A percentile compares a stretch with the other conserved stretches of the same genome.
Evolutionary conservation across 2,329 filamentous ascomycete genomes (phyloP).

Genomic region (Fusarium sp.): DNA sequence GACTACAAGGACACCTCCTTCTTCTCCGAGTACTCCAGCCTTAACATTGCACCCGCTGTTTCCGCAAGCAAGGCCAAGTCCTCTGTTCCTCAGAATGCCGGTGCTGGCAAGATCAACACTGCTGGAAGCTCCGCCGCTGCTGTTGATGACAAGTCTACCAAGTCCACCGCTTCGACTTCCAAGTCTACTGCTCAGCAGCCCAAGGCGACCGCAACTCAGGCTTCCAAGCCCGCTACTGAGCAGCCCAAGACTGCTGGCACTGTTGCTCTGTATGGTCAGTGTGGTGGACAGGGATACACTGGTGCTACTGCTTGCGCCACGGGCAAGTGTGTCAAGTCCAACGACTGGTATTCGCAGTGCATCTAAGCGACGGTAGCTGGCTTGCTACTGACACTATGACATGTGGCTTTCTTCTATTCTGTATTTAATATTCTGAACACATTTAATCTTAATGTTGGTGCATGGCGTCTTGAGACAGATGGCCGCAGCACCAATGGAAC

Average conservation of each 20-base stretch:
- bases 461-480: not conserved
- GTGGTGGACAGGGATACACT: conserved; percentile 3
- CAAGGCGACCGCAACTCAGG: not conserved
- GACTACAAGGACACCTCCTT: conserved; percentile 11
- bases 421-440: not conserved
- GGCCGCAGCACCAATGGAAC: too few species aligned
- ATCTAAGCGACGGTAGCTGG: not conserved
- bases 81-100: not conserved
- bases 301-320: conserved; percentile 1
- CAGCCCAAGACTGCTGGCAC: not conserved
- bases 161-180: not conserved
- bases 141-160: not conserved
- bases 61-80: conserved; percentile 4
- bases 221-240: not conserved
- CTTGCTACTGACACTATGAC: not conserved
- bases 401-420: not conserved
- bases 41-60: conserved; percentile 3
- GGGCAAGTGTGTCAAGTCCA: conserved; percentile 5
- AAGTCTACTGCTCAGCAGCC: not conserved
- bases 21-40: conserved; percentile 9
- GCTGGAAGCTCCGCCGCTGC: not conserved
- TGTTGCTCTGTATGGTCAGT: conserved; percentile 1
- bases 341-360: conserved; percentile 9
- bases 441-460: not conserved
- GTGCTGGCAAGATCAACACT: not conserved